Evolutionary conservation across 305 asterid species (phyloP), one percentile per base, ranked within the genome.

Genomic region (Ilex paraguariensis): DNA sequence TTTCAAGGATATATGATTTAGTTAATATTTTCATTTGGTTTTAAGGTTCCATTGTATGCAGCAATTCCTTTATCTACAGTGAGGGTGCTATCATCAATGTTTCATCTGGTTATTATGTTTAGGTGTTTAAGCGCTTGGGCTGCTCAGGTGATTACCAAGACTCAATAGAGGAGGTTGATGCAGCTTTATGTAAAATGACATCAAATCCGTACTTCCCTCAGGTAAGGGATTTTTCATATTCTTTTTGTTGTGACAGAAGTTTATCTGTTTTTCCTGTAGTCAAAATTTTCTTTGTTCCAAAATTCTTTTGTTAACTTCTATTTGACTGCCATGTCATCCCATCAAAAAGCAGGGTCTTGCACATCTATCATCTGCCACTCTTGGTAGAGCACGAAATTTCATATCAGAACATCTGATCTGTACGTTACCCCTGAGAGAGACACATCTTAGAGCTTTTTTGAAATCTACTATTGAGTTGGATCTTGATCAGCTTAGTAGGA

Each of bases 401-500:
- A 61, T 87, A 69, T 57, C 85, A 60, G 76, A 80, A 73, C 82
- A 65, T 63, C 75, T 90, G 36, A 69, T 82, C 57, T 80, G 79
- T 4, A 45, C 90, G 6, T 70, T 85, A 31, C 89, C 96, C 9
- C 50, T 85, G 70, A 82, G 95, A 59, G 96, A 85, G 50, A 60
- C 80, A n/a, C 90, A 84, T 72, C 77, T 90, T 11, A 85, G 76
- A 75, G 87, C 89, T 73, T 31, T 76, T 52, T 16, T 82, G 16
- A 50, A 70, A 45, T 87, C 96, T 21, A 65, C 73, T 15, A 71
- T 81, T 62, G 85, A 85, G 84, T 77, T 78, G 81, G 95, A 90
- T 66, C 31, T 70, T 65, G 74, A 71, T 64, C 69, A 57, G 65
- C 79, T 59, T 72, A 75, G 56, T 48, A 65, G 77, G 64, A 56